Evolutionary conservation across 2,329 filamentous ascomycete genomes (phyloP).

Genomic region (Helminthosporium solani): DNA sequence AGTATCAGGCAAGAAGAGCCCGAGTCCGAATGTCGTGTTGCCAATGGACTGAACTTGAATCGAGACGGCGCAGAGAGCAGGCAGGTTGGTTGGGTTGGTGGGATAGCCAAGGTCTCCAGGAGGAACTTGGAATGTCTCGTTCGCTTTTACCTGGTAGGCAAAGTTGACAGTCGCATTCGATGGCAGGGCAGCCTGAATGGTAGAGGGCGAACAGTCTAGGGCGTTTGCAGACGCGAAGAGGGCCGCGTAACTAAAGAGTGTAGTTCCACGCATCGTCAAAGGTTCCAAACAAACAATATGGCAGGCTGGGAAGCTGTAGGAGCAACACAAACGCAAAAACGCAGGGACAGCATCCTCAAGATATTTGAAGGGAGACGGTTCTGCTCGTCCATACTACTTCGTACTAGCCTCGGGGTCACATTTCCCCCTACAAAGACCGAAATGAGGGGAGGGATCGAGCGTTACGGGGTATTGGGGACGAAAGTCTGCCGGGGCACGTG

Average conservation of each 20-base stretch:
- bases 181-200: constrained; percentile 38
- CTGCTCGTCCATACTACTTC: too few species aligned
- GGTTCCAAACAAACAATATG: not conserved
- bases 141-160: constrained; percentile 31
- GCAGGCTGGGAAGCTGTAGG: not conserved
- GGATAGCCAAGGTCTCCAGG: constrained; percentile 44
- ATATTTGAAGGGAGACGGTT: not conserved
- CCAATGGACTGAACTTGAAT: constrained; percentile 40
- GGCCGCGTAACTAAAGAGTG: constrained; percentile 16
- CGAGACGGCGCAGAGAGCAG: constrained; percentile 42
- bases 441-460: not conserved
- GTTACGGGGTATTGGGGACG: too few species aligned
- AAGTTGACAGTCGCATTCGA: constrained; percentile 40
- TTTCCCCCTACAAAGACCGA: not conserved
- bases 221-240: constrained; percentile 22
- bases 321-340: not conserved
- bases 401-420: not conserved
- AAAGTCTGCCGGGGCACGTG: not conserved
- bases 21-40: constrained; percentile 42
- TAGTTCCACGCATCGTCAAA: constrained; percentile 16
- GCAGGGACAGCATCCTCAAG: not conserved
- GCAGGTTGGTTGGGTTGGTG: constrained; percentile 38
- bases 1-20: constrained; percentile 40
- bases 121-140: constrained; percentile 44
- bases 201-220: constrained; percentile 34